Percentiles rank a stretch among this genome's conserved stretches.
phyloP scores from a whole-genome alignment of 768 basidiomycete species.

The Suillus occidentalis region DNA sequence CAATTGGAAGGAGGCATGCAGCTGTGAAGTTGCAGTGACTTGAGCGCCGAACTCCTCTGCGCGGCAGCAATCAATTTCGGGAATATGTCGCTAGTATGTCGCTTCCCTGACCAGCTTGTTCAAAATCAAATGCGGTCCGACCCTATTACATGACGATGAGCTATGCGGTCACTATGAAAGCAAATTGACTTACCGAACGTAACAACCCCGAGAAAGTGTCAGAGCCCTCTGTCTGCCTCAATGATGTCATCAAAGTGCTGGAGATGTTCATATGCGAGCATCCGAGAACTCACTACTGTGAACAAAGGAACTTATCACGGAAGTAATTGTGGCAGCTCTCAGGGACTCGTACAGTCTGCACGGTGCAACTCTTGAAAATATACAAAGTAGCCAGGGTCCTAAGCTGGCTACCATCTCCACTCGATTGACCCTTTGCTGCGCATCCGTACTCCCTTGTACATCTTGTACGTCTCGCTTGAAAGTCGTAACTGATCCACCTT shows the following conservation, averaged over 20 bases:
- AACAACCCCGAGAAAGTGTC: background rate
- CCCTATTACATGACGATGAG: background rate
- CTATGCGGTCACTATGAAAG: background rate
- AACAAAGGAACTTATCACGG: background rate
- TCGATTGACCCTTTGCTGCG: slow-evolving; percentile 34
- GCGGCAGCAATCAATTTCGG: background rate
- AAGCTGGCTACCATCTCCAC: slow-evolving; percentile 31
- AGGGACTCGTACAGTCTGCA: background rate
- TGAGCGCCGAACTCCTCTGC: background rate
- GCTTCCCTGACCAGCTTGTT: background rate
- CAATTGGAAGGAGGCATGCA: background rate
- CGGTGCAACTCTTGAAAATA: background rate
- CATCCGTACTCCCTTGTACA: slow-evolving; percentile 87
- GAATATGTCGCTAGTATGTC: background rate
- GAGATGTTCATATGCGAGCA: background rate
- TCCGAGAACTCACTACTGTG: background rate
- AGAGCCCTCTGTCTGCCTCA: background rate
- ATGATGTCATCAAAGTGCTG: background rate
- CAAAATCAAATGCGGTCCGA: background rate
- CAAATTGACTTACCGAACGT: background rate
- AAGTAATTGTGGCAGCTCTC: background rate
- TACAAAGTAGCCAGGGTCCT: background rate
- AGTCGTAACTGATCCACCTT: slow-evolving; percentile 86
- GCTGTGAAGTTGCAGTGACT: background rate
- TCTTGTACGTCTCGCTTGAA: slow-evolving; percentile 80